Conservation (phyloP, 179 eudicot genomes). For the Nepenthes alata region DNA sequence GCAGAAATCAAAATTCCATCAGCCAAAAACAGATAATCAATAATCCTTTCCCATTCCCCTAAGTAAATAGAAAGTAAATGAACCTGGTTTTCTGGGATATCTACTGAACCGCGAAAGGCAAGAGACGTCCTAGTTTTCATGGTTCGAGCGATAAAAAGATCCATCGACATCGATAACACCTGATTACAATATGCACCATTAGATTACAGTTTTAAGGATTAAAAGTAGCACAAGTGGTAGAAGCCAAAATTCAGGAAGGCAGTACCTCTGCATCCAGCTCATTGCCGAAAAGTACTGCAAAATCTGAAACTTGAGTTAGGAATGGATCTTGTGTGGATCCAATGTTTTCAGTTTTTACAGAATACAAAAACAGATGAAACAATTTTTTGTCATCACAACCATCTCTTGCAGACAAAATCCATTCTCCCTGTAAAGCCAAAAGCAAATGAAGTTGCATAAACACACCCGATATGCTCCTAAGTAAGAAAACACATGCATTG, state of each 20-base stretch:
- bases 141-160: conserved; percentile 94
- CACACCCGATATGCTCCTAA: no score
- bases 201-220: neutral
- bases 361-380: conserved; percentile 66
- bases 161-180: conserved; percentile 99
- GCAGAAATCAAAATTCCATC: conserved; percentile 1
- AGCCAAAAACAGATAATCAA: neutral
- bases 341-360: conserved; percentile 54
- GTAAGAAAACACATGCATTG: neutral
- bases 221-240: neutral
- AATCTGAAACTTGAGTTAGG: conserved; percentile 71
- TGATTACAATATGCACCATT: conserved; percentile 9
- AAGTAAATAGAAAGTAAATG: neutral
- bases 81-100: conserved; percentile 75
- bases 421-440: conserved; percentile 63
- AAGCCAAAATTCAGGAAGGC: neutral
- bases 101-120: conserved; percentile 55
- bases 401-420: conserved; percentile 81
- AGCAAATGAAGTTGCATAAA: conserved; percentile 1
- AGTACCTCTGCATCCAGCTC: conserved; percentile 99
- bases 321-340: conserved; percentile 82
- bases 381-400: conserved; percentile 31
- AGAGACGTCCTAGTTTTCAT: conserved; percentile 80
- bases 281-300: conserved; percentile 80
- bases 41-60: no score